These are phyloP conservation scores for Epicoccum nigrum DNA, from an alignment of 2,329 filamentous ascomycete species.

Conservation along the genomic window DNA sequence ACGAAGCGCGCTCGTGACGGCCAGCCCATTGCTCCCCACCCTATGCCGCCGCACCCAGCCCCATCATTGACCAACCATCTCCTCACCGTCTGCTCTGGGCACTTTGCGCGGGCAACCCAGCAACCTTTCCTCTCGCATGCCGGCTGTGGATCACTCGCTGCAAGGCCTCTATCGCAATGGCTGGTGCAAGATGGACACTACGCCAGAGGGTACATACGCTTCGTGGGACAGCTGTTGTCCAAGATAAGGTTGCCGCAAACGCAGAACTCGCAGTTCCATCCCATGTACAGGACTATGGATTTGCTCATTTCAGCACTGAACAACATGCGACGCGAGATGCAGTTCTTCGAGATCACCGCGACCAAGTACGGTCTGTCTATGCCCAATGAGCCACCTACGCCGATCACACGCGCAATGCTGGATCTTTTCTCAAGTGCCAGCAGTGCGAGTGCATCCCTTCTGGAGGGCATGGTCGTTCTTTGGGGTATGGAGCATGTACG, in stretches of 20 bases:
- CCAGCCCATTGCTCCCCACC: slow-evolving; percentile 43
- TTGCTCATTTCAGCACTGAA: slow-evolving; percentile 69
- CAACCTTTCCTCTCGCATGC: slow-evolving; percentile 70
- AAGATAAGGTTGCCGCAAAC: slow-evolving; percentile 63
- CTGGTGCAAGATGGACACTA: slow-evolving; percentile 75
- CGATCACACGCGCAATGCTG: slow-evolving; percentile 61
- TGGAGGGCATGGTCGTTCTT: slow-evolving; percentile 75
- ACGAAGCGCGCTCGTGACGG: slow-evolving; percentile 48
- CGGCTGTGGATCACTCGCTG: slow-evolving; percentile 65
- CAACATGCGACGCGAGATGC: slow-evolving; percentile 70
- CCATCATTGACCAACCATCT: slow-evolving; percentile 65
- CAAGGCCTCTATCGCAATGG: slow-evolving; percentile 66
- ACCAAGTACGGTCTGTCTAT: slow-evolving; percentile 64
- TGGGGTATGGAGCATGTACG: slow-evolving; percentile 74
- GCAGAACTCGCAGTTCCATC: slow-evolving; percentile 51
- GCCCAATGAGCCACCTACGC: slow-evolving; percentile 50
- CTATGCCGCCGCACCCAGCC: slow-evolving; percentile 27
- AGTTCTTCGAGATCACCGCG: slow-evolving; percentile 70
- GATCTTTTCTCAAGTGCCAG: slow-evolving; percentile 65
- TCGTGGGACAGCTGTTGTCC: slow-evolving; percentile 68
- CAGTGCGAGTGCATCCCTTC: slow-evolving; percentile 57
- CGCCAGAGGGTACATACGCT: slow-evolving; percentile 71
- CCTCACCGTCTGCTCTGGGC: slow-evolving; percentile 54
- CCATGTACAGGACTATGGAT: slow-evolving; percentile 64
- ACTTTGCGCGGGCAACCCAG: slow-evolving; percentile 65